Conservation (phyloP, 2,329 filamentous ascomycete genomes). For the Beauveria brongniartii region DNA sequence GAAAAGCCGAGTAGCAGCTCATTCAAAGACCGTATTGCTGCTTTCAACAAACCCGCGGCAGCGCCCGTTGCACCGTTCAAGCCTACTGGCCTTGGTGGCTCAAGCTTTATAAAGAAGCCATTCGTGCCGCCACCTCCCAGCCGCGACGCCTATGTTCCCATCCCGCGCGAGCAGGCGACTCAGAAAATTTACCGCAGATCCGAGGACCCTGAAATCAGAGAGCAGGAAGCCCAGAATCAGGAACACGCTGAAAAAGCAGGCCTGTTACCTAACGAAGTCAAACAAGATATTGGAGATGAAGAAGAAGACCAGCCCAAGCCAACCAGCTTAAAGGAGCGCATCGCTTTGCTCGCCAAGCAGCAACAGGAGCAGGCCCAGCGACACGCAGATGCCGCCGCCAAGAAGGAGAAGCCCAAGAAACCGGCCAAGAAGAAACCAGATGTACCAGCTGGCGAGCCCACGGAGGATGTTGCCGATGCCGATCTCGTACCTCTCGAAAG, state of each 20-base stretch:
- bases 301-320: slow-evolving; percentile 82
- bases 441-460: slow-evolving; percentile 28
- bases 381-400: slow-evolving; percentile 67
- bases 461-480: slow-evolving; percentile 18
- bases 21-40: slow-evolving; percentile 92
- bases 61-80: slow-evolving; percentile 88
- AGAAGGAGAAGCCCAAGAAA: slow-evolving; percentile 83
- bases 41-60: slow-evolving; percentile 86
- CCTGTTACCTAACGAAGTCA: slow-evolving; percentile 34
- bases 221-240: slow-evolving; percentile 56
- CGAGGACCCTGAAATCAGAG: slow-evolving; percentile 68
- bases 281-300: slow-evolving; percentile 41
- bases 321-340: slow-evolving; percentile 87
- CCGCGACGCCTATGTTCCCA: slow-evolving; percentile 81
- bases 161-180: slow-evolving; percentile 59
- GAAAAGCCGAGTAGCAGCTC: slow-evolving; percentile 71
- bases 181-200: slow-evolving; percentile 77
- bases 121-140: slow-evolving; percentile 94
- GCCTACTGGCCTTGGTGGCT: slow-evolving; percentile 55
- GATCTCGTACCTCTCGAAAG: slow-evolving; percentile 35
- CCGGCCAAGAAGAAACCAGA: slow-evolving; percentile 59
- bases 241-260: slow-evolving; percentile 64
- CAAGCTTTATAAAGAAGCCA: slow-evolving; percentile 86
- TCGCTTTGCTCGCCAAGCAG: slow-evolving; percentile 87
- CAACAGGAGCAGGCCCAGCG: slow-evolving; percentile 82